phyloP scores from a whole-genome alignment of 768 basidiomycete genomes.

The Boletus barrowsii region DNA sequence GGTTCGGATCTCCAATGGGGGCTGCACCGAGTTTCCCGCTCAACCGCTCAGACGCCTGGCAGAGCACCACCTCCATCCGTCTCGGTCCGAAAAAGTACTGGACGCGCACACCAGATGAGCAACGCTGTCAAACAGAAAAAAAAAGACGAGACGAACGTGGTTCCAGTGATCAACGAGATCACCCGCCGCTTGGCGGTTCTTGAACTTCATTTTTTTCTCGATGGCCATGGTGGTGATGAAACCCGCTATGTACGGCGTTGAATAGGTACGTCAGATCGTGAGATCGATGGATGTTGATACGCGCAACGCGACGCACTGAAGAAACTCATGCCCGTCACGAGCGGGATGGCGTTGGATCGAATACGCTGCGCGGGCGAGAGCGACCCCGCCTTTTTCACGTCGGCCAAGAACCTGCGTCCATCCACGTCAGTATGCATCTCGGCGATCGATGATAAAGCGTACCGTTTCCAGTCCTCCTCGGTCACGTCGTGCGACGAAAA shows the following conservation, averaged over 20 bases:
- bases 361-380: slow-evolving; percentile 36
- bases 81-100: slow-evolving; percentile 51
- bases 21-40: slow-evolving; percentile 25
- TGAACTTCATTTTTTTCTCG: slow-evolving; percentile 29
- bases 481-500: slow-evolving; percentile 48
- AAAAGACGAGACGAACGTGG: slow-evolving; percentile 31
- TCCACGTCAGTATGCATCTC: no score
- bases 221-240: slow-evolving; percentile 14
- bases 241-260: slow-evolving; percentile 8
- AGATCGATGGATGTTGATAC: background rate
- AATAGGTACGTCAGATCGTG: no score
- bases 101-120: background rate
- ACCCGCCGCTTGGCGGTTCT: slow-evolving; percentile 38
- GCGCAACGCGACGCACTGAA: slow-evolving; percentile 11
- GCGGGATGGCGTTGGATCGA: slow-evolving; percentile 29
- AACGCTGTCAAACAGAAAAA: background rate
- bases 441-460: background rate
- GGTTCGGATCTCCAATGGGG: slow-evolving; percentile 18
- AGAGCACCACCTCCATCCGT: slow-evolving; percentile 40
- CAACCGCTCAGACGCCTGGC: slow-evolving; percentile 30
- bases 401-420: slow-evolving; percentile 32
- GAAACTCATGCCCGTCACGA: slow-evolving; percentile 30
- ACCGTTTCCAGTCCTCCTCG: slow-evolving; percentile 51
- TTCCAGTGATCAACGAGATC: slow-evolving; percentile 51
- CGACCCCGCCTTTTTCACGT: slow-evolving; percentile 33